Base-by-base conservation (phyloP, 768 basidiomycete genomes). In the Tricholoma sp. region DNA sequence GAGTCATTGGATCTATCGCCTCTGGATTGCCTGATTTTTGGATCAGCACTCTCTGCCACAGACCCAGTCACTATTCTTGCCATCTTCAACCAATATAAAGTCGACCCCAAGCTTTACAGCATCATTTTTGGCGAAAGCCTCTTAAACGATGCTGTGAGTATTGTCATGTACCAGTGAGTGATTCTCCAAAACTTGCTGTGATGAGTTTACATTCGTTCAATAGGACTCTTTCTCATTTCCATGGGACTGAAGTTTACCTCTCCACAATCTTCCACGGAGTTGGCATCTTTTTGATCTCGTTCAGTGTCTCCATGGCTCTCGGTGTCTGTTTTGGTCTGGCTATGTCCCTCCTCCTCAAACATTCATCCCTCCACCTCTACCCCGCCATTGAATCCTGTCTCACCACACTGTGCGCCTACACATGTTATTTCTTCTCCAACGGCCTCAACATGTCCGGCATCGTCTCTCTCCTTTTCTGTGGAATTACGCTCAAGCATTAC, bases 111-210 rank as follows among this genome's bases (percentile, higher is more conserved):
- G 68, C 79, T 99, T 8, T 98, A 98, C 74, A 89, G 87, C 45
- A 83, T 98, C 71, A 99, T 99, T 61, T 99, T 98, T 66, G 97
- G 97, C 28, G 97, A 98, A 72, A 91, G 88, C 72, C 79, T 99
- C 57, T 74, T 99, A 57, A 99, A 99, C 73, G 97, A 99, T 77
- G 97, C 97, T 17, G 97, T 98, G 66, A 94, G 92, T 80, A 98
- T 98, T 76, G 95, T 98, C 71, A 94, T 99, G 91, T 98, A 98
- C 72, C 97, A 99, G 94, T 98, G 70, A 79, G 94, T 89, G 58
- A 29, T 31, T 29, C 33, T 13, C 17, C 29, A 52, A 44, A 36
- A 42, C 42, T 48, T 52, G 2, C 37, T 28, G 3, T 33, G 6
- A 32, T 50, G 36, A 20, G 52, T 50, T 41, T 11, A 54, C 34